Evolutionary conservation across 2,329 filamentous ascomycete genomes (phyloP).

Genomic region (Didymella keratinophila): DNA sequence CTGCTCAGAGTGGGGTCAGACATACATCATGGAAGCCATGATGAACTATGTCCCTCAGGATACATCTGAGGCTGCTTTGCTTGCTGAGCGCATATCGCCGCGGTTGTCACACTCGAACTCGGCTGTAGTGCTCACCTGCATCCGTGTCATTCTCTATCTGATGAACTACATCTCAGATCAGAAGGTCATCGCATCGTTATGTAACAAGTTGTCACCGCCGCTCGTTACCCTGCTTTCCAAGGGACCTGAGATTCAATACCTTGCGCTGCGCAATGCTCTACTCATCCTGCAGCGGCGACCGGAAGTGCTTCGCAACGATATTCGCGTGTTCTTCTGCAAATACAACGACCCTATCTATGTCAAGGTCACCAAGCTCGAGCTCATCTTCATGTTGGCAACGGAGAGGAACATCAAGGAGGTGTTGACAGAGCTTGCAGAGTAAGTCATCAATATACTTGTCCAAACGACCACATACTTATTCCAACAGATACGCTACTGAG

Average conservation of each 20-base stretch:
- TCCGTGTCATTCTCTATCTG: constrained; percentile 93
- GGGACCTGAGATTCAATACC: constrained; percentile 96
- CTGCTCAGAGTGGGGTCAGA: constrained; percentile 99
- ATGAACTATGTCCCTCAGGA: constrained; percentile 98
- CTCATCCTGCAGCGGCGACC: constrained; percentile 92
- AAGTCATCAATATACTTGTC: constrained; percentile 34
- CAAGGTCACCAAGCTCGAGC: constrained; percentile 97
- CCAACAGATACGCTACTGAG: constrained; percentile 80
- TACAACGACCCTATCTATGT: constrained; percentile 99
- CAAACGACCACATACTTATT: neutral
- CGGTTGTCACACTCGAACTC: constrained; percentile 97
- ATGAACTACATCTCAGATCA: constrained; percentile 98
- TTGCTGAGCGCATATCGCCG: constrained; percentile 94
- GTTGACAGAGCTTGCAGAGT: constrained; percentile 90
- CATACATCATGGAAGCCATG: constrained; percentile 95
- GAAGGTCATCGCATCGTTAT: constrained; percentile 85
- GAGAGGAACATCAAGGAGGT: constrained; percentile 97
- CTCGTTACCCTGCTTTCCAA: constrained; percentile 95
- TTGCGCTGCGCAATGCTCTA: constrained; percentile 90
- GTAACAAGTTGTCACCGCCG: constrained; percentile 91
- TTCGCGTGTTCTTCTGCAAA: constrained; percentile 99
- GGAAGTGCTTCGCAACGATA: constrained; percentile 94
- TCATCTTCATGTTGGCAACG: constrained; percentile 98
- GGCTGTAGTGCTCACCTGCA: constrained; percentile 93
- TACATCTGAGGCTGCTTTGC: constrained; percentile 81